Conservation (phyloP, 164 flowering plant species). For the Tetrastigma voinierianum region DNA sequence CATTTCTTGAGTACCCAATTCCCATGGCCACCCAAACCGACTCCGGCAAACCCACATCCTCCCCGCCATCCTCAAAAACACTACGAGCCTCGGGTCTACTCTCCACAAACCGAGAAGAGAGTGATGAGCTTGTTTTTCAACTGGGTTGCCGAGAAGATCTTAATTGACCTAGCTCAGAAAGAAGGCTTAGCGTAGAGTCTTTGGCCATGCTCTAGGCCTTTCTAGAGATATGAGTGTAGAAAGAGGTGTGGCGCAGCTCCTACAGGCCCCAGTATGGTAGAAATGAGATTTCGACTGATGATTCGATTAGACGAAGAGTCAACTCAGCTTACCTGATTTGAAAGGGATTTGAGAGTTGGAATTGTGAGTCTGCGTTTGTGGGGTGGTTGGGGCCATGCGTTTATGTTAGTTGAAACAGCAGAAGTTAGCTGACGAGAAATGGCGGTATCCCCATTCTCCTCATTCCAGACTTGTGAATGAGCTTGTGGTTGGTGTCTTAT, state of each 20-base stretch:
- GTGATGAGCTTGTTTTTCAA: conserved; percentile 38
- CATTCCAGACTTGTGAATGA: no score
- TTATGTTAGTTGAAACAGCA: conserved; percentile 10
- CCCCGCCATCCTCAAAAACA: conserved; percentile 23
- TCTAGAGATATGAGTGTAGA: conserved; percentile 34
- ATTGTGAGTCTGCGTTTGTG: conserved; percentile 6
- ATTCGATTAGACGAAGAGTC: conserved; percentile 33
- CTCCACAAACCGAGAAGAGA: conserved; percentile 35
- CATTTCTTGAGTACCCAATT: conserved; percentile 24
- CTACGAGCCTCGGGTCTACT: conserved; percentile 33
- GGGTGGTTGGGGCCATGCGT: conserved; percentile 2
- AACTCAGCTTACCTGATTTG: conserved; percentile 33
- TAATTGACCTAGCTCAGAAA: neutral
- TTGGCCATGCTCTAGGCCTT: conserved; percentile 31
- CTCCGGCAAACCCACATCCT: conserved; percentile 8
- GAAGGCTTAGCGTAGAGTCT: conserved; percentile 31
- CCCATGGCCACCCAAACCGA: conserved; percentile 43
- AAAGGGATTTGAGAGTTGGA: conserved; percentile 21
- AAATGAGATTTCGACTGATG: conserved; percentile 9
- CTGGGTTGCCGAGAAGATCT: conserved; percentile 20
- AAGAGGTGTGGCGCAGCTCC: conserved; percentile 21
- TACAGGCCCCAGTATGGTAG: conserved; percentile 2
- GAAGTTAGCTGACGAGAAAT: conserved; percentile 13
- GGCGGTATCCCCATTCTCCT: conserved; percentile 14
- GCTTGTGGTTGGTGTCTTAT: no score